Conservation (phyloP, 805 yeast genomes). For the Candida methanosorbosa region DNA sequence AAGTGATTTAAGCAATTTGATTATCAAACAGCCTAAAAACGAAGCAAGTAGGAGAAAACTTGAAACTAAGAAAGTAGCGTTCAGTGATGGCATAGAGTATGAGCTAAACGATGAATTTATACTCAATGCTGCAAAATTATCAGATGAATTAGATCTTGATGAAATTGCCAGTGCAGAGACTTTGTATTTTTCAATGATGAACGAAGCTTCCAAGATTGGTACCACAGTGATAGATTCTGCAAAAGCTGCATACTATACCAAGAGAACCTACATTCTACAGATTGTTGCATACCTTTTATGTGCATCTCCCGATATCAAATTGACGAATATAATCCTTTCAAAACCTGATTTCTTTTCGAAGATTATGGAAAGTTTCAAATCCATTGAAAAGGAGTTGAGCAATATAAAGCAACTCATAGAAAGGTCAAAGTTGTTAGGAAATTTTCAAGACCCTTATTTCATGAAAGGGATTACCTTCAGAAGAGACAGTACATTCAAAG, state of each 20-base stretch:
- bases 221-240: conserved; percentile 50
- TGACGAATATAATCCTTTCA: conserved; percentile 1
- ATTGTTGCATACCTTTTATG: conserved; percentile 38
- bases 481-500: conserved; percentile 51
- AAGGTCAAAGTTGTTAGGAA: conserved; percentile 46
- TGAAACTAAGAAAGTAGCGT: conserved; percentile 36
- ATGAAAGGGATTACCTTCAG: conserved; percentile 44
- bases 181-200: conserved; percentile 37
- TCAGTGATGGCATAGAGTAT: conserved; percentile 50
- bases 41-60: conserved; percentile 37
- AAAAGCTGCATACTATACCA: conserved; percentile 53
- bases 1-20: conserved; percentile 35
- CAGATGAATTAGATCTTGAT: conserved; percentile 67
- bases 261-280: conserved; percentile 69
- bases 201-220: conserved; percentile 31
- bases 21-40: conserved; percentile 34
- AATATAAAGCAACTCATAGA: conserved; percentile 45
- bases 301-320: conserved; percentile 6
- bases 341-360: conserved; percentile 22
- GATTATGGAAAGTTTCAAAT: conserved; percentile 43
- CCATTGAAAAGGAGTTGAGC: conserved; percentile 47
- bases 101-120: conserved; percentile 60
- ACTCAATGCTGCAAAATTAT: conserved; percentile 43
- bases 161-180: conserved; percentile 71
- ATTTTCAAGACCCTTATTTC: conserved; percentile 33